Conservation (phyloP, 257 asterid genomes). For the Gentiana macrophylla region DNA sequence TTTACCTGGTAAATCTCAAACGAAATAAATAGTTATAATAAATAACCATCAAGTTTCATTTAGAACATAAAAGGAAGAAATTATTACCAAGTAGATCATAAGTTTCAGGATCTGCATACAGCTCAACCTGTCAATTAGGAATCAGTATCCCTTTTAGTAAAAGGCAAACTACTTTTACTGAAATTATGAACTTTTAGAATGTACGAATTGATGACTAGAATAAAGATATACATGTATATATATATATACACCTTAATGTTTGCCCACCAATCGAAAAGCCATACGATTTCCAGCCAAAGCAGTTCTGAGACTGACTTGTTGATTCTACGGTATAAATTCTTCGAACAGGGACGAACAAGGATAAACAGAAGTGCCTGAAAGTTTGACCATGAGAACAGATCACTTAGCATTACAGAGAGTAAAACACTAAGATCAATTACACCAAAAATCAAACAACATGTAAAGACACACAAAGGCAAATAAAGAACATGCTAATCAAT, state of each 20-base stretch:
- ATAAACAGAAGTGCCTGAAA: constrained; percentile 50
- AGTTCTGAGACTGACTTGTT: constrained; percentile 55
- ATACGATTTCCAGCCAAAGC: constrained; percentile 64
- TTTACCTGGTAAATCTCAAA: constrained; percentile 38
- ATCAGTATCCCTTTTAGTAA: not conserved
- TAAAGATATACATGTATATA: not conserved
- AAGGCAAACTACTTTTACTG: too few relatives aligned
- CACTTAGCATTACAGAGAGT: too few relatives aligned
- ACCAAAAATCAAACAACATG: too few relatives aligned
- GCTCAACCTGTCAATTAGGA: constrained; percentile 43
- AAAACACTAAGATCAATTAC: not conserved
- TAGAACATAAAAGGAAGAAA: not conserved
- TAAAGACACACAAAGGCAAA: not conserved
- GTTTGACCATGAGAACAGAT: constrained; percentile 1
- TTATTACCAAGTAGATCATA: constrained; percentile 53
- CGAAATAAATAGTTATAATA: too few relatives aligned
- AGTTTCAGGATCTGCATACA: constrained; percentile 52
- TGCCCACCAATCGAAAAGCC: constrained; percentile 99
- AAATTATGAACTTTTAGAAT: too few relatives aligned
- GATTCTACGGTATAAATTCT: constrained; percentile 48
- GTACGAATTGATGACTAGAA: too few relatives aligned
- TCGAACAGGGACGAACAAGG: constrained; percentile 61
- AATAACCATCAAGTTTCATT: too few relatives aligned
- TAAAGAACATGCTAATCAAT: not conserved
- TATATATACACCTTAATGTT: constrained; percentile 50